Percentiles rank a stretch among this genome's conserved stretches.
These are phyloP conservation scores for Cercospora berteroae DNA, from an alignment of 2,329 filamentous ascomycete species.

Conservation along the genomic window DNA sequence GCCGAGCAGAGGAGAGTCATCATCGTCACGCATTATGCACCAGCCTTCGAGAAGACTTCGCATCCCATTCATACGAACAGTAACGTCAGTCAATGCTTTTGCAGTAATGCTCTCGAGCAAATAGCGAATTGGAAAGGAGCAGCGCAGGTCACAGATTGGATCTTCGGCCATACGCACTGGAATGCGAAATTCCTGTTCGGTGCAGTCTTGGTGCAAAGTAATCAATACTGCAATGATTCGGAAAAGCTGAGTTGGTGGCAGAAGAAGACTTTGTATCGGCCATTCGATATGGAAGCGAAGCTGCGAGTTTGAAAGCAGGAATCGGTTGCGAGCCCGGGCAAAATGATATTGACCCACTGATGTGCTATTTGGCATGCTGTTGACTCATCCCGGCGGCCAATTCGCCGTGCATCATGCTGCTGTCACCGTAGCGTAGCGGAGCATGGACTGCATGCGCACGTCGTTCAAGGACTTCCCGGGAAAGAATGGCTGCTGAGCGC, in stretches of 20 bases:
- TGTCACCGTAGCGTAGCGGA: no score
- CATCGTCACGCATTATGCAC: constrained; percentile 59
- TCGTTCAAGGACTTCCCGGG: not conserved
- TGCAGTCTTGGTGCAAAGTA: constrained; percentile 40
- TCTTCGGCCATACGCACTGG: constrained; percentile 51
- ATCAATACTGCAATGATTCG: constrained; percentile 33
- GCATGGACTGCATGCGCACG: no score
- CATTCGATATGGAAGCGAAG: constrained; percentile 13
- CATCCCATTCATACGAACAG: constrained; percentile 49
- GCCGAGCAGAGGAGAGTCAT: no score
- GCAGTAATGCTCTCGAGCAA: constrained; percentile 40
- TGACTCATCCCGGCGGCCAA: not conserved
- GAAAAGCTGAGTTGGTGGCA: constrained; percentile 31
- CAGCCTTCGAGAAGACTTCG: constrained; percentile 48
- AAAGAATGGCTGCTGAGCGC: not conserved
- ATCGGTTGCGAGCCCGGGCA: not conserved
- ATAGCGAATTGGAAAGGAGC: constrained; percentile 9
- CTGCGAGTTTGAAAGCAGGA: not conserved
- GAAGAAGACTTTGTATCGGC: constrained; percentile 19
- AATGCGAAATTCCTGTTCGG: constrained; percentile 39
- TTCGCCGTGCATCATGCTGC: not conserved
- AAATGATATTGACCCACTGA: not conserved
- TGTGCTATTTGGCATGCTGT: not conserved
- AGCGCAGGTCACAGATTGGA: constrained; percentile 36
- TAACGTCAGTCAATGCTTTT: constrained; percentile 51